Evolutionary conservation across 192 early-diverging fungal species (phyloP).

Genomic region (Dimargaris verticillata): DNA sequence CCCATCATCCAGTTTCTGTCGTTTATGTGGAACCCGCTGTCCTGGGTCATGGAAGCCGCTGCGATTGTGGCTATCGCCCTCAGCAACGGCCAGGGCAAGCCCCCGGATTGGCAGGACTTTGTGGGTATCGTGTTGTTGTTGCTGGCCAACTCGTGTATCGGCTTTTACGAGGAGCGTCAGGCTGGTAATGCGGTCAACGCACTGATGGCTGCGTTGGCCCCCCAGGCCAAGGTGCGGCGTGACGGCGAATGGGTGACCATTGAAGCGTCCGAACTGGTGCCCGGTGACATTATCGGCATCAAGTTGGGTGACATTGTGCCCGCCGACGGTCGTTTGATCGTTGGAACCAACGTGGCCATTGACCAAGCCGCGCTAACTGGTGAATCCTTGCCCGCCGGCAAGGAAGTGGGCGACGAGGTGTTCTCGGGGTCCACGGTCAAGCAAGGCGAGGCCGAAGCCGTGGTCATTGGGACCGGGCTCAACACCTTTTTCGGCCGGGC

Average conservation of each 20-base stretch:
- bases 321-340: slow-evolving; percentile 69
- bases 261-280: slow-evolving; percentile 61
- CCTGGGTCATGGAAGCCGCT: slow-evolving; percentile 76
- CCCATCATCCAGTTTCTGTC: slow-evolving; percentile 72
- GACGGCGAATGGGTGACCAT: slow-evolving; percentile 64
- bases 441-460: slow-evolving; percentile 61
- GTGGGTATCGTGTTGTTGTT: slow-evolving; percentile 68
- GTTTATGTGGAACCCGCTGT: slow-evolving; percentile 70
- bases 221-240: slow-evolving; percentile 76
- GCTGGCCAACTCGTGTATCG: slow-evolving; percentile 71
- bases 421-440: slow-evolving; percentile 68
- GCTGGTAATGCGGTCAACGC: slow-evolving; percentile 87
- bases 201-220: slow-evolving; percentile 80
- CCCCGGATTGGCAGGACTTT: slow-evolving; percentile 73
- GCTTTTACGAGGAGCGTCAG: slow-evolving; percentile 77
- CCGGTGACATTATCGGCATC: slow-evolving; percentile 77
- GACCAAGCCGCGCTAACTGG: slow-evolving; percentile 58
- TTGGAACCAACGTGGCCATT: slow-evolving; percentile 43
- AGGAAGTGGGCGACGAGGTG: slow-evolving; percentile 50
- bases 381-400: slow-evolving; percentile 53
- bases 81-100: slow-evolving; percentile 46
- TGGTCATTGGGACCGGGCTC: slow-evolving; percentile 62
- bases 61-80: slow-evolving; percentile 64
- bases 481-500: slow-evolving; percentile 76
- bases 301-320: slow-evolving; percentile 80